Conservation (phyloP, 2,329 filamentous ascomycete genomes). For the Fusarium agapanthi region DNA sequence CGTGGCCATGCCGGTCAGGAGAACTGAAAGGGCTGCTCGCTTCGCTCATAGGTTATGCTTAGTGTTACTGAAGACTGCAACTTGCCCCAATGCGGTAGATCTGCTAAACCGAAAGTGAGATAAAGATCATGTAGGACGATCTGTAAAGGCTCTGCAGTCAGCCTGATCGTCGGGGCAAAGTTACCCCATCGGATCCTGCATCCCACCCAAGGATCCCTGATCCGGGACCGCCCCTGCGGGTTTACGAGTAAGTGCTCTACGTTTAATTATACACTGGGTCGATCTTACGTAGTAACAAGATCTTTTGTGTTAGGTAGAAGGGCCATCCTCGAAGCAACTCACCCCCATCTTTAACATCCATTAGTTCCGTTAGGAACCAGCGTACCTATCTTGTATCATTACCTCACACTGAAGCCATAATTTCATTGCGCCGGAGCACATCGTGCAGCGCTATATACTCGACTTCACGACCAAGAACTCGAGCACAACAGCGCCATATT, state of each 20-base stretch:
- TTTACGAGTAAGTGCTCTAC: rapidly evolving
- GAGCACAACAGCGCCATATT: not conserved
- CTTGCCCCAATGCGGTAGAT: rapidly evolving
- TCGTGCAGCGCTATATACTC: not conserved
- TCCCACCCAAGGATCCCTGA: not conserved
- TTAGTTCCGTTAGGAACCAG: not conserved
- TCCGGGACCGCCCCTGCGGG: rapidly evolving
- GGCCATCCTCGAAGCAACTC: not conserved
- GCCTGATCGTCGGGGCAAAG: not conserved
- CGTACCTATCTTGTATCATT: too few species aligned
- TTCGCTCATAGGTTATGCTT: not conserved
- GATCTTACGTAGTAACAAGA: too few species aligned
- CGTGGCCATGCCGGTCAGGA: not conserved
- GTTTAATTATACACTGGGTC: not conserved
- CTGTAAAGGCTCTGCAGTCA: not conserved
- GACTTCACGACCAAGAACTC: not conserved
- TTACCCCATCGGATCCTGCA: not conserved
- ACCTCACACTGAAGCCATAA: not conserved
- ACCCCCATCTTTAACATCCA: not conserved
- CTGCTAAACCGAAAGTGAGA: too few species aligned
- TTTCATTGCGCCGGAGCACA: not conserved
- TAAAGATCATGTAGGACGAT: not conserved
- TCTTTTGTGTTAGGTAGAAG: rapidly evolving
- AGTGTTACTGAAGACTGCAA: not conserved
- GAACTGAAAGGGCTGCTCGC: not conserved